Percentiles rank a stretch among this genome's conserved stretches.
These are phyloP conservation scores for Pseudogymnoascus sp. DNA, from an alignment of 2,329 filamentous ascomycete species.

Conservation along the genomic window DNA sequence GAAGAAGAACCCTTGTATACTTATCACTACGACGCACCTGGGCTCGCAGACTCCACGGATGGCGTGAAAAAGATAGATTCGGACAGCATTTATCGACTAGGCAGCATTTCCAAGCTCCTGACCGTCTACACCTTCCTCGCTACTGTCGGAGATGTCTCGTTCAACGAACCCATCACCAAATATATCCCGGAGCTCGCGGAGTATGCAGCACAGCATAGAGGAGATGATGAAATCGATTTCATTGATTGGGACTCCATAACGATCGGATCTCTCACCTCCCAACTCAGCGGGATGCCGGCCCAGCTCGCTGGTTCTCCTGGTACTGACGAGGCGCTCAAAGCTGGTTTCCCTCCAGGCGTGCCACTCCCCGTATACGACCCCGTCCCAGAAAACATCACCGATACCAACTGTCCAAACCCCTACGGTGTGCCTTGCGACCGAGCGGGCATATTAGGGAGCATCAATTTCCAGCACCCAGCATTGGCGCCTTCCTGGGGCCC, in stretches of 20 bases:
- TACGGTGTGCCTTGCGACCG: not conserved
- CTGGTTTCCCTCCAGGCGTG: not conserved
- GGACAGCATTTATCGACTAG: constrained; percentile 36
- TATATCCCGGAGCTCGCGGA: constrained; percentile 35
- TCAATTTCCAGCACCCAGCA: constrained; percentile 28
- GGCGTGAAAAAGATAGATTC: constrained; percentile 32
- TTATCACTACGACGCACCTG: constrained; percentile 31
- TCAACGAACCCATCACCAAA: constrained; percentile 35
- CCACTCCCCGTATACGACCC: not conserved
- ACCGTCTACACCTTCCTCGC: constrained; percentile 37
- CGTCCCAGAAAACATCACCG: not conserved
- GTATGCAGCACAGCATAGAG: constrained; percentile 10
- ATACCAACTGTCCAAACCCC: not conserved
- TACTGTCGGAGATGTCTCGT: constrained; percentile 34
- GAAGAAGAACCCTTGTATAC: constrained; percentile 28
- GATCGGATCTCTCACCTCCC: constrained; percentile 18
- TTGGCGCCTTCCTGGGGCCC: constrained; percentile 30
- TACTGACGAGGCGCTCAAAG: not conserved
- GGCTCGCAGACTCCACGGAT: constrained; percentile 22
- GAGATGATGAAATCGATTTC: constrained; percentile 14
- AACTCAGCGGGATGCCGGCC: constrained; percentile 12
- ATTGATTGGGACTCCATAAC: constrained; percentile 20
- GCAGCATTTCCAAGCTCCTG: constrained; percentile 40
- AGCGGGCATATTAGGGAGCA: constrained; percentile 6
- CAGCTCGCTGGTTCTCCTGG: not conserved